Evolutionary conservation across 345 rosid genomes (phyloP).

Genomic region (Eucalyptus paniculata): DNA sequence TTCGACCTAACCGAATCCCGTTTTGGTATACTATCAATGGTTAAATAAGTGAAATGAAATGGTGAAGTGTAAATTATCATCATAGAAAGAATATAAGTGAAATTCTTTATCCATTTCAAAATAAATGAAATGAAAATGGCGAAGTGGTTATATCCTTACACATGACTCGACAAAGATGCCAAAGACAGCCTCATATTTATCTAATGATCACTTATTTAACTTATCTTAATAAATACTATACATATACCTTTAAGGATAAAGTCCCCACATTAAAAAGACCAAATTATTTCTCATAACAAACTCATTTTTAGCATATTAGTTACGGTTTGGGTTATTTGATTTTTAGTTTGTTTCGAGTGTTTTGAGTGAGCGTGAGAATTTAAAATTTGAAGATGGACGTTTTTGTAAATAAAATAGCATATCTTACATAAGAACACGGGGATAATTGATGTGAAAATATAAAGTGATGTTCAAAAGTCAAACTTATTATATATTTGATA

Average conservation of each 20-base stretch:
- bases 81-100: not conserved
- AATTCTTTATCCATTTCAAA: not conserved
- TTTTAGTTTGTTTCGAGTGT: not conserved
- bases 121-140: not conserved
- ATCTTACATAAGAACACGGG: not conserved
- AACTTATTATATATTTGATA: no score
- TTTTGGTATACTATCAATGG: no score
- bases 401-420: no score
- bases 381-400: not conserved
- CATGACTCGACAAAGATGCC: not conserved
- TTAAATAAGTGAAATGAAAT: no score
- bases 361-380: not conserved
- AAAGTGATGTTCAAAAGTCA: not conserved
- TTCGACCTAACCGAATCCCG: not conserved
- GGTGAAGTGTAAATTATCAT: not conserved
- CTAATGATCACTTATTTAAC: not conserved
- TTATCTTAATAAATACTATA: not conserved
- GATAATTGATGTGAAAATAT: not conserved
- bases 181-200: not conserved
- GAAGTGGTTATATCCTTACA: not conserved
- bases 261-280: not conserved
- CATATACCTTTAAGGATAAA: not conserved
- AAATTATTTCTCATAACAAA: not conserved
- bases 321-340: not conserved
- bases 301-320: not conserved